Percentiles rank a stretch among this genome's conserved stretches.
phyloP scores from a whole-genome alignment of 2,329 filamentous ascomycete species.

The Colletotrichum lindemuthianum region DNA sequence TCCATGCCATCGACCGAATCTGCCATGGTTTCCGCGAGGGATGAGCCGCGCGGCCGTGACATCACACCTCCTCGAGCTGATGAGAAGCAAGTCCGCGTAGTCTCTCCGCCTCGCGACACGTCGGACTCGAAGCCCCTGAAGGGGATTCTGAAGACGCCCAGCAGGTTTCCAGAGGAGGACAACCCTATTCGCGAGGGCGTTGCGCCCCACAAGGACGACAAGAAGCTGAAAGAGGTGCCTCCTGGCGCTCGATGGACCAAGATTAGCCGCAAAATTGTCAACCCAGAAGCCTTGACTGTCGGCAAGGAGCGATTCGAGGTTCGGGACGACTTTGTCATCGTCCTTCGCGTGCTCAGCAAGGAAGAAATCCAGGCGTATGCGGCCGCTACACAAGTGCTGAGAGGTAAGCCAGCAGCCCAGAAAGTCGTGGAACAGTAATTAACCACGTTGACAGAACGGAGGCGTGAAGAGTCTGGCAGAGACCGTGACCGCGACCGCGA shows the following conservation, averaged over 20 bases:
- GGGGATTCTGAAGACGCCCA: conserved; percentile 87
- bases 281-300: conserved; percentile 84
- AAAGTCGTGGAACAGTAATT: neutral
- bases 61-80: conserved; percentile 45
- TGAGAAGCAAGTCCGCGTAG: conserved; percentile 69
- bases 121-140: conserved; percentile 76
- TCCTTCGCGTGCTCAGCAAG: conserved; percentile 84
- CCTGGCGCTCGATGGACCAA: conserved; percentile 91
- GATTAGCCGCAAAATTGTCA: conserved; percentile 88
- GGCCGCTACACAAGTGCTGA: conserved; percentile 80
- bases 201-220: conserved; percentile 90
- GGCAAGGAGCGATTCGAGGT: conserved; percentile 94
- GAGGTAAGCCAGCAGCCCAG: conserved; percentile 67
- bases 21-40: conserved; percentile 35
- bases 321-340: conserved; percentile 92
- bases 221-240: conserved; percentile 76
- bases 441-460: conserved; percentile 41
- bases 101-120: conserved; percentile 73
- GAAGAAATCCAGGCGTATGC: conserved; percentile 93
- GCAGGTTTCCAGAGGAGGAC: conserved; percentile 87
- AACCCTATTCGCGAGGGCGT: conserved; percentile 89
- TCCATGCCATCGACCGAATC: conserved; percentile 27
- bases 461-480: conserved; percentile 45
- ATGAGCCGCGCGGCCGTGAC: conserved; percentile 56
- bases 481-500: conserved; percentile 38